Conservation (phyloP, 768 basidiomycete species). For the Mycena leptocephala region DNA sequence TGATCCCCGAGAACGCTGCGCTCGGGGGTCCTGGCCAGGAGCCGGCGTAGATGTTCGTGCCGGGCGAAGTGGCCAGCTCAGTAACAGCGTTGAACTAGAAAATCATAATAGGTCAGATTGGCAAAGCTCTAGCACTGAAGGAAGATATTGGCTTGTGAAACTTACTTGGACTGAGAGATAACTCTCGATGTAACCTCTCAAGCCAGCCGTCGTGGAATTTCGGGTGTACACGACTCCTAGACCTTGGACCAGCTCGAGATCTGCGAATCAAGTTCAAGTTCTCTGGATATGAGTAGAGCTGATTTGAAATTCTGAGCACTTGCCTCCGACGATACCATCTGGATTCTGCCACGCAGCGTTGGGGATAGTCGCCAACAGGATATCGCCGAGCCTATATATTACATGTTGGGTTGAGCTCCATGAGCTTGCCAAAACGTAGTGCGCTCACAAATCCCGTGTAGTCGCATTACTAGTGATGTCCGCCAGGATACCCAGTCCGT, state of each 20-base stretch:
- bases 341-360: not conserved
- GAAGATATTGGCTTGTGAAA: no score
- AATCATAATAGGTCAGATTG: no score
- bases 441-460: not conserved
- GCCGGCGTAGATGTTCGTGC: no score
- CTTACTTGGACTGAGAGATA: not conserved
- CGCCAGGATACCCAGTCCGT: not conserved
- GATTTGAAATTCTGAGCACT: not conserved
- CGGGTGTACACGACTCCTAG: not conserved
- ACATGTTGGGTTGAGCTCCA: no score
- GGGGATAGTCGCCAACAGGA: not conserved
- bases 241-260: not conserved
- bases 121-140: no score
- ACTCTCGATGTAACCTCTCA: not conserved
- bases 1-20: no score
- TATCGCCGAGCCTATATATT: not conserved
- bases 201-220: not conserved
- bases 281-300: not conserved
- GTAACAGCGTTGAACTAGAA: no score
- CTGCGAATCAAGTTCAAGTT: no score
- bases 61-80: no score
- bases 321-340: not conserved
- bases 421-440: no score
- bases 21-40: no score
- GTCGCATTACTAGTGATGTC: not conserved